Conservation (phyloP, 2,329 filamentous ascomycete genomes). For the Falciphora oryzae region DNA sequence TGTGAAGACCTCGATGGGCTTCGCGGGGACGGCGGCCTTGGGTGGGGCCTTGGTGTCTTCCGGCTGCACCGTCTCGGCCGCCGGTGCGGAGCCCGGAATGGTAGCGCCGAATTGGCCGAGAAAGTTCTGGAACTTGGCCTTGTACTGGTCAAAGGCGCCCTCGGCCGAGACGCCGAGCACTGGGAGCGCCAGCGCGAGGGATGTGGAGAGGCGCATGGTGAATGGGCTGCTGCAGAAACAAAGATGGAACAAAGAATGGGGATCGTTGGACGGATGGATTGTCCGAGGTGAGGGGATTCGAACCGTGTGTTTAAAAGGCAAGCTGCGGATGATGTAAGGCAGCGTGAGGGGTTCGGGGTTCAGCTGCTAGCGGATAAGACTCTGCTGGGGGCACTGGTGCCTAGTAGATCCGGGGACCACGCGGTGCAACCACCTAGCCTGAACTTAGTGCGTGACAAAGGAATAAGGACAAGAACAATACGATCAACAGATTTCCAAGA, state of each 20-base stretch:
- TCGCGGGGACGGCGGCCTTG: conserved; percentile 20
- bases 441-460: too few relatives aligned
- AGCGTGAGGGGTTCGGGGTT: conserved; percentile 10
- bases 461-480: not conserved
- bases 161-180: conserved; percentile 48
- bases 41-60: conserved; percentile 45
- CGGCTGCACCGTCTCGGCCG: conserved; percentile 36
- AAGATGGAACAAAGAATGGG: not conserved
- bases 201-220: conserved; percentile 54
- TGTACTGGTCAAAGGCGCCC: conserved; percentile 49
- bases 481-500: not conserved
- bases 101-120: conserved; percentile 50
- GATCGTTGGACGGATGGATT: not conserved
- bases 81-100: conserved; percentile 27
- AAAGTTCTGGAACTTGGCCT: conserved; percentile 58
- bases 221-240: not conserved
- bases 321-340: conserved; percentile 8
- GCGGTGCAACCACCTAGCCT: not conserved
- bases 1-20: conserved; percentile 52
- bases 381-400: not conserved
- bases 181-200: conserved; percentile 48
- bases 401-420: not conserved
- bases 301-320: not conserved
- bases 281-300: not conserved
- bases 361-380: not conserved